Evolutionary conservation across 2,329 filamentous ascomycete species (phyloP).

Genomic region (Metarhizium robertsii): DNA sequence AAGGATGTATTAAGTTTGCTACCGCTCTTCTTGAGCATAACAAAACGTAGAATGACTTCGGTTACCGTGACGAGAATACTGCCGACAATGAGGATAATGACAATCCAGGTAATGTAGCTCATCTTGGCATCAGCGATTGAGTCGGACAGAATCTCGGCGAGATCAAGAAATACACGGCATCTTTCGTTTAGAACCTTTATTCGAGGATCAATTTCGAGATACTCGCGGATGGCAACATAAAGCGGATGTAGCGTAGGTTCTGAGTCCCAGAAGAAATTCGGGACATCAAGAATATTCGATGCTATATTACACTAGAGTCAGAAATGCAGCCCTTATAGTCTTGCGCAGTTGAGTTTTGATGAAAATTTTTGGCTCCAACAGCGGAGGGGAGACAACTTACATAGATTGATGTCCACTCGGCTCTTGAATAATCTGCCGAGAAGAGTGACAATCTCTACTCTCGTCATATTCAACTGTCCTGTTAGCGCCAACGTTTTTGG

Average conservation of each 20-base stretch:
- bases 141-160: constrained; percentile 90
- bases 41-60: constrained; percentile 82
- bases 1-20: constrained; percentile 9
- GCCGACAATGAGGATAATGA: constrained; percentile 86
- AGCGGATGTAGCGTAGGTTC: constrained; percentile 92
- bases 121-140: constrained; percentile 90
- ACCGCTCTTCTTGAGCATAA: constrained; percentile 44
- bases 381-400: constrained; percentile 42
- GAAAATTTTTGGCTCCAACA: neutral
- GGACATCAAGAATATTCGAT: constrained; percentile 90
- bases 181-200: constrained; percentile 96
- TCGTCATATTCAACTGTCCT: constrained; percentile 81
- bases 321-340: neutral
- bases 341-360: neutral
- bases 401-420: constrained; percentile 93
- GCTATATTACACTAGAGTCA: constrained; percentile 37
- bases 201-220: constrained; percentile 91
- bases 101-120: constrained; percentile 95
- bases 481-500: constrained; percentile 83
- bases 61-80: constrained; percentile 86
- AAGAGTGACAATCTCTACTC: constrained; percentile 86
- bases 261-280: constrained; percentile 97
- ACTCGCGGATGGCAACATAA: constrained; percentile 90
- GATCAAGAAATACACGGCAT: constrained; percentile 90
- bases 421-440: constrained; percentile 86